Evolutionary conservation across 2,329 filamentous ascomycete genomes (phyloP), one percentile per base, ranked within the genome.

Genomic region (Epichloe baconii): DNA sequence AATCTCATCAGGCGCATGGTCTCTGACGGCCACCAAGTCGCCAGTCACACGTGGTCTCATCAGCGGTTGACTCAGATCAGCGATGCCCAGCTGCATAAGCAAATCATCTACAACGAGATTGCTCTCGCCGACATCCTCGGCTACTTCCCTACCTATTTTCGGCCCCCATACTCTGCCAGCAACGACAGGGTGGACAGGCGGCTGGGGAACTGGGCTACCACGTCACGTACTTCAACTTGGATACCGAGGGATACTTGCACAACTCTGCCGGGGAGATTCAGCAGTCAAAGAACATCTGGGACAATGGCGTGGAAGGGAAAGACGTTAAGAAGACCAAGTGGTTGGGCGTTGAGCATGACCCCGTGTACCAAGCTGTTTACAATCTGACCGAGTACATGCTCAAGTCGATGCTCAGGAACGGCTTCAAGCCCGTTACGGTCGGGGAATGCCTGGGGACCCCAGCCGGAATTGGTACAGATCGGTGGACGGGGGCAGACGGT

Each of bases 161-260:
- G 71, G 1, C 68, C 71, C 0, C 71, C 72, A 0, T 74, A 71
- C 62, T 72, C 71, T n/a, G 70, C 69, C 35, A 73, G 70, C 59
- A 69, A 68, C 47, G 52, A 52, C 4, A 62, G 56, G 0, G 71
- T 68, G 6, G 68, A 72, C 45, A 63, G 58, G 19, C 63, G 67
- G 63, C 58, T 74, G 42, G 64, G 14, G 62, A 64, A 26, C 57
- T 80, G 5, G 75, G 74, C n/a, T 81, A 81, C 62, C 76, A 80
- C 59, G 60, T 80, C 58, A 71, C 72, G 31, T 79, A 80, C 64
- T 80, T 79, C 58, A 75, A 80, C 59, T 66, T 82, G 44, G 79
- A 83, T 59, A 82, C 79, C 3, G 71, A 78, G 51, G 79, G 80
- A 51, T 82, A 80, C 59, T 66, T 78, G 50, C 73, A 80, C 57